Conservation (phyloP, 2,329 filamentous ascomycete species). For the Calonectria hawksworthii region DNA sequence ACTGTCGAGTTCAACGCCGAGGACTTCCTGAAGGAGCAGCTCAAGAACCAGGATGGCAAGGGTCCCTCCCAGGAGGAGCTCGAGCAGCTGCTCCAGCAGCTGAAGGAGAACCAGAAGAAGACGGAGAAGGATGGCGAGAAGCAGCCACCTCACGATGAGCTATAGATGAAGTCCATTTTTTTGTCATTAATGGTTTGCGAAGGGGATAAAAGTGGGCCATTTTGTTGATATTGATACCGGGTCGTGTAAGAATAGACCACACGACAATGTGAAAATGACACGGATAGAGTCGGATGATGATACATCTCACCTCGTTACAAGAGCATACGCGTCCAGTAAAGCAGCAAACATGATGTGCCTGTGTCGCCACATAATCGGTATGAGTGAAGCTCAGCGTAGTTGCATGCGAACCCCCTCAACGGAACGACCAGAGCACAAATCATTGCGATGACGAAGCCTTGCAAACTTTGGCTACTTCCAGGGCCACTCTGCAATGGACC, state of each 20-base stretch:
- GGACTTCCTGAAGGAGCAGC: slow-evolving; percentile 59
- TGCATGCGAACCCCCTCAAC: neutral
- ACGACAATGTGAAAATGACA: slow-evolving; percentile 23
- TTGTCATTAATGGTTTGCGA: slow-evolving; percentile 25
- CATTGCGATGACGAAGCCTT: neutral
- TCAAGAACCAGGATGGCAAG: slow-evolving; percentile 49
- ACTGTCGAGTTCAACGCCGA: slow-evolving; percentile 61
- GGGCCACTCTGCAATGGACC: neutral
- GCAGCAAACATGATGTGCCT: neutral
- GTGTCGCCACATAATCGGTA: neutral
- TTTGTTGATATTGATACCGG: slow-evolving; percentile 42
- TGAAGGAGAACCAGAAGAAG: slow-evolving; percentile 38
- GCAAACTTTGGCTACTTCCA: neutral
- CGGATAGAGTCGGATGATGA: slow-evolving; percentile 23
- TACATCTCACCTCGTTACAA: neutral
- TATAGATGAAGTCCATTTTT: slow-evolving; percentile 44
- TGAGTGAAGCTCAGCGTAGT: neutral
- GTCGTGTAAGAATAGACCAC: slow-evolving; percentile 38
- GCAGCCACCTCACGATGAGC: slow-evolving; percentile 52
- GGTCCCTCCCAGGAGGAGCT: slow-evolving; percentile 45
- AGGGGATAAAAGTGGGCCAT: slow-evolving; percentile 29
- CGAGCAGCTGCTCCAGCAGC: slow-evolving; percentile 45
- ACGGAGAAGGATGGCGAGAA: slow-evolving; percentile 35
- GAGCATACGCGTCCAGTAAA: neutral
- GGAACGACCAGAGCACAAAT: neutral